A percentile compares a stretch with the other conserved stretches of the same genome.
These are phyloP conservation scores for Cruciata laevipes DNA, from an alignment of 257 asterid species.

Conservation along the genomic window DNA sequence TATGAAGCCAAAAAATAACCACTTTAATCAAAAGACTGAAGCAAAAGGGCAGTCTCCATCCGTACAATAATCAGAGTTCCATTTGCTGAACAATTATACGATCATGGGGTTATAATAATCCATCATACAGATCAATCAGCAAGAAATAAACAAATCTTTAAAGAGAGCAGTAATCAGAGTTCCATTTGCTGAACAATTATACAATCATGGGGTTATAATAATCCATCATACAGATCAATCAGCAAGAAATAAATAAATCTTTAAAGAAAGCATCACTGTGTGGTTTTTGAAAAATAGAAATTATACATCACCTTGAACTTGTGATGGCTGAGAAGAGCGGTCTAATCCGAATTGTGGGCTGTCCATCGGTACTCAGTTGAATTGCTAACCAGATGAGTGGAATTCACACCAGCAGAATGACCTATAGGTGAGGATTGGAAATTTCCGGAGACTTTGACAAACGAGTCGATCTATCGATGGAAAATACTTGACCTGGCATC, in stretches of 20 bases:
- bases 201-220: background rate
- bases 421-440: conserved; percentile 40
- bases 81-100: background rate
- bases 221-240: background rate
- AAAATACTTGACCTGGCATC: conserved; percentile 42
- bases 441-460: conserved; percentile 38
- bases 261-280: background rate
- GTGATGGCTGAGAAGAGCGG: conserved; percentile 51
- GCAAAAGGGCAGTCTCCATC: background rate
- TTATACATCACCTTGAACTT: conserved; percentile 48
- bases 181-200: background rate
- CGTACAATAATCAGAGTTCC: background rate
- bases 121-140: background rate
- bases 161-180: background rate
- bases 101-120: background rate
- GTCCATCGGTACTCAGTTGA: conserved; percentile 45
- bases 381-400: conserved; percentile 39
- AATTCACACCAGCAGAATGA: conserved; percentile 35
- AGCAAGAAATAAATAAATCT: background rate
- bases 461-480: conserved; percentile 49
- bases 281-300: background rate
- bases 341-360: conserved; percentile 56
- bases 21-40: background rate
- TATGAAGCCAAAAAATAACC: background rate
- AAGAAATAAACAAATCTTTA: background rate